Percentiles rank a stretch among this genome's conserved stretches.
Conservation (phyloP, 1,284 basidiomycete species). For the Pyrrhoderma noxium region DNA sequence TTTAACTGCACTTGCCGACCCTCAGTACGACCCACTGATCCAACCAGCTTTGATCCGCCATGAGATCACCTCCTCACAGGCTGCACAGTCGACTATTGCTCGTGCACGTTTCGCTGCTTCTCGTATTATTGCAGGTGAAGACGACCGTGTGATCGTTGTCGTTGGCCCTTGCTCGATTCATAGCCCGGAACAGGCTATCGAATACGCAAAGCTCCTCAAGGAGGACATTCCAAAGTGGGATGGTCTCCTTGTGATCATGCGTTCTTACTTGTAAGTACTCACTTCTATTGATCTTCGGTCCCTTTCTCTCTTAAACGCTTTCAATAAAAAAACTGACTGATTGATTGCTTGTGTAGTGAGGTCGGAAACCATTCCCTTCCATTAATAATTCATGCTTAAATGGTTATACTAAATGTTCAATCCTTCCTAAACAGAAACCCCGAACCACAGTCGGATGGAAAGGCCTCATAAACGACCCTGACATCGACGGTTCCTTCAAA, state of each 20-base stretch:
- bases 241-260: constrained; percentile 90
- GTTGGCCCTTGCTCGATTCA: constrained; percentile 98
- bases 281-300: not conserved
- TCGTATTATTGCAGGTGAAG: constrained; percentile 73
- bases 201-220: constrained; percentile 80
- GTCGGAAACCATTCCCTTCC: constrained; percentile 20
- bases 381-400: constrained; percentile 15
- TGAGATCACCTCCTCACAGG: constrained; percentile 60
- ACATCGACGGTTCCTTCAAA: constrained; percentile 90
- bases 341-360: constrained; percentile 7
- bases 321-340: too few species aligned
- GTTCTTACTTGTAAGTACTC: constrained; percentile 85
- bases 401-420: not conserved
- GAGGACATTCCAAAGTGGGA: constrained; percentile 60
- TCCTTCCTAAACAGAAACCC: constrained; percentile 51
- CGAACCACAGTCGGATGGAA: constrained; percentile 88
- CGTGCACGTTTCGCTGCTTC: constrained; percentile 73
- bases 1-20: not conserved
- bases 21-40: constrained; percentile 88
- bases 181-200: constrained; percentile 79
- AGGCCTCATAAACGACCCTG: constrained; percentile 84
- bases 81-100: constrained; percentile 66
- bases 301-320: too few species aligned
- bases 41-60: constrained; percentile 85
- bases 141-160: constrained; percentile 82